Evolutionary conservation across 202 grass and related monocot species (phyloP), one percentile per base, ranked within the genome.

Genomic region (Setaria italica): DNA sequence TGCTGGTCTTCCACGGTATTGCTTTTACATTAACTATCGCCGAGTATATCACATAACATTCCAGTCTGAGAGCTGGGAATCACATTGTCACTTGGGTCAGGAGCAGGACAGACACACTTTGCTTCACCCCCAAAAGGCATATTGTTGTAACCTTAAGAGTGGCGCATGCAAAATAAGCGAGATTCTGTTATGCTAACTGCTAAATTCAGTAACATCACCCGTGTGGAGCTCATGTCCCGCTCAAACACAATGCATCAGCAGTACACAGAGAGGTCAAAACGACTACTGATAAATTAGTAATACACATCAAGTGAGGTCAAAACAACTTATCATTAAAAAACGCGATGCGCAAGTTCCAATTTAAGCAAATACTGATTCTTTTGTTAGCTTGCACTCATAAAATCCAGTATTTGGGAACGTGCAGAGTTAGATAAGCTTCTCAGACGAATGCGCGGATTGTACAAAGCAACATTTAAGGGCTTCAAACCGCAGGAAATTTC

Each of bases 71-170:
- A 32, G 33, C 71, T 43, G 51, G 34, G 70, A 64, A 50, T 17
- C 39, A 72, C 79, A 3, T 35, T 86, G 58, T 73, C 11, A 66
- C 46, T 64, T 67, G 34, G 66, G 17, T 42, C 65, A 66, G 30
- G 47, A 80, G 60, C 25, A 73, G 2, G 65, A 68, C 48, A 1
- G 9, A 9, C 20, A 62, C 32, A 1, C 17, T 67, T 74, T 71
- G 42, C 58, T 74, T 71, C 42, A 9, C 35, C 35, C 35, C 65
- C 16, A 9, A 42, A 42, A 67, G 6, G 9, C 20, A 5, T 29
- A 25, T 33, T 16, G 2, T 37, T 17, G 21, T 34, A 29, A 37
- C 21, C 25, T 50, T 59, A 64, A 62, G 30, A 79, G 16, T 9
- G 20, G 33, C 3, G 8, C 58, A 33, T 5, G 15, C 45, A n/a